phyloP scores from a whole-genome alignment of 1,139 yeast genomes.

The Lodderomyces parapsilosis region DNA sequence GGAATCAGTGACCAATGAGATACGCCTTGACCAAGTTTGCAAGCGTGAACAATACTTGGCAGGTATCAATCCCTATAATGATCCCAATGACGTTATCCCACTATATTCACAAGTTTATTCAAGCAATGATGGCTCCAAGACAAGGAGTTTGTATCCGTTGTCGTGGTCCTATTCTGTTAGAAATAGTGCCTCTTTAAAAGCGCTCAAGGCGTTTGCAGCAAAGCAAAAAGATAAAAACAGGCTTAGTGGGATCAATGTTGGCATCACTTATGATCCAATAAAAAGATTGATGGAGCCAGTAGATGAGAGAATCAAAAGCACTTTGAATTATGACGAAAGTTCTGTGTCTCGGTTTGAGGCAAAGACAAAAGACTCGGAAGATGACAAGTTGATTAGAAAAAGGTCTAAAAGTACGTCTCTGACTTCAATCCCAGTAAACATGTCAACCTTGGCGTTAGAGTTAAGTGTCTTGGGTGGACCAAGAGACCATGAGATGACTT shows the following conservation, averaged over 20 bases:
- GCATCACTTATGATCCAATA: constrained; percentile 10
- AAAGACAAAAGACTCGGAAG: constrained; percentile 34
- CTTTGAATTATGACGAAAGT: constrained; percentile 14
- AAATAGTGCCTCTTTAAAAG: constrained; percentile 44
- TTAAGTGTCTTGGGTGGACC: constrained; percentile 25
- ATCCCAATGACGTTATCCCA: constrained; percentile 28
- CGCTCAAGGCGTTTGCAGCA: constrained; percentile 28
- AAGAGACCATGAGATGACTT: constrained; percentile 23
- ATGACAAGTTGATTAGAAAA: constrained; percentile 22
- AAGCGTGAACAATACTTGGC: constrained; percentile 8
- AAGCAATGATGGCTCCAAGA: constrained; percentile 24
- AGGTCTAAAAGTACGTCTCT: background rate
- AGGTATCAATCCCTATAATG: constrained; percentile 25
- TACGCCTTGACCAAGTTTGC: constrained; percentile 10
- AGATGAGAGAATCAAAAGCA: constrained; percentile 13
- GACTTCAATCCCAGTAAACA: constrained; percentile 11
- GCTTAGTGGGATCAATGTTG: constrained; percentile 4
- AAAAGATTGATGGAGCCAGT: constrained; percentile 13
- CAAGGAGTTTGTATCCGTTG: constrained; percentile 45
- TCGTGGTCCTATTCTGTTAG: constrained; percentile 46
- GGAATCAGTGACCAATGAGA: constrained; percentile 7
- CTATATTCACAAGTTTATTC: constrained; percentile 34
- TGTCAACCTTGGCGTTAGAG: constrained; percentile 21
- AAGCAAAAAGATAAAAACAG: constrained; percentile 6
- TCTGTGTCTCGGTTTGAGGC: constrained; percentile 22